Base-by-base conservation (phyloP, 169 alveolate species). In the Eimeria zaria region DNA sequence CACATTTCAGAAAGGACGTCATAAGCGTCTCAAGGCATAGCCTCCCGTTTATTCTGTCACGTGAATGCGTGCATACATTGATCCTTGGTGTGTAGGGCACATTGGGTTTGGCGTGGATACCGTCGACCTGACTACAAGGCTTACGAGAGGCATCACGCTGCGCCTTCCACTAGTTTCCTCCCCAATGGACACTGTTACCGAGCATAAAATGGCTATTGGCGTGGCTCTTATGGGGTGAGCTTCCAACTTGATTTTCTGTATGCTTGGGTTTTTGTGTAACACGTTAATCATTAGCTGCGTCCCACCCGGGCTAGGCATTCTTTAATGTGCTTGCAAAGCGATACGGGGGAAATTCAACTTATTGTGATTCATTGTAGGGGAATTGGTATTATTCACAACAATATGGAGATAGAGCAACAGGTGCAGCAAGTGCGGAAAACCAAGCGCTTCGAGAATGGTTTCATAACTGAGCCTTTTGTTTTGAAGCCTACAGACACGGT, bases 171-270 rank as follows among this genome's bases (percentile, higher is more conserved):
- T 99, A 24, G 98, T 99, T 60, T 98, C 99, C 30, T 98, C 99
- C 12, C 99, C 99, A 46, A 99, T 99, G 99, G 99, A 98, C 97
- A 98, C 99, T 8, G 99, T 99, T 89, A 99, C 99, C 7, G 99
- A 99, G 97, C 97, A 98, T 60, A 95, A 97, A 64, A 99, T 99
- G 99, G 99, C 99, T 39, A 98, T 98, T 53, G 99, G 98, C 48
- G 97, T 98, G 98, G 99, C 99, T 0, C 96, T 98, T 20, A 96
- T 98, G 95, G 99, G 99, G 95, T 93, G 76, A 60, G 91, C 30
- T 30, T 33, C 58, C 18, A 58, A 24, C 16, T 27, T n/a, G n/a
- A n/a, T n/a, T n/a, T n/a, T n/a, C 88, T 78, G 67, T 22, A 22
- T 9, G 62, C 22, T 22, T 44, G 20, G 33, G 85, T 16, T 76